Percentiles rank a stretch among this genome's conserved stretches.
phyloP scores from a whole-genome alignment of 768 basidiomycete genomes.

The Psilocybe tampanensis region DNA sequence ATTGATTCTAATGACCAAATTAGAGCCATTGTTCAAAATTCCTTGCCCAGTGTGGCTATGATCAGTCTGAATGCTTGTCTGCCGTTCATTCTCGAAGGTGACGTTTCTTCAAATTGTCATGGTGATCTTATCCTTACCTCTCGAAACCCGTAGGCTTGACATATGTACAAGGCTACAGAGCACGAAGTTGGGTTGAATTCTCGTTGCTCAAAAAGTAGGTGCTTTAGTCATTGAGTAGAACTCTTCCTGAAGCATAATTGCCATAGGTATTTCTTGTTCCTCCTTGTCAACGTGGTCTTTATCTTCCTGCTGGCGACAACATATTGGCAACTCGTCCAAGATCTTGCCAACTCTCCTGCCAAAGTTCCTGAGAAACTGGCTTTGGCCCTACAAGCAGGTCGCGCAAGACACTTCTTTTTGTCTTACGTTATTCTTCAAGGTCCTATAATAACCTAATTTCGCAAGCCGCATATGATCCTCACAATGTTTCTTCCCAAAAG shows the following conservation, averaged over 20 bases:
- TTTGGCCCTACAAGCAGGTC: conserved; percentile 74
- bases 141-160: conserved; percentile 53
- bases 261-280: conserved; percentile 88
- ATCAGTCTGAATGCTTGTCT: conserved; percentile 87
- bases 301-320: conserved; percentile 92
- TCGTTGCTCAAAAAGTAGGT: conserved; percentile 88
- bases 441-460: conserved; percentile 20
- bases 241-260: no score
- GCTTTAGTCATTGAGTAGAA: no score
- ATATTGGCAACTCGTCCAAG: conserved; percentile 88
- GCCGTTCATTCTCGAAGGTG: conserved; percentile 90
- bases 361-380: conserved; percentile 96
- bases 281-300: conserved; percentile 91
- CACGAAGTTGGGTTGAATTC: conserved; percentile 92
- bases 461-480: background rate
- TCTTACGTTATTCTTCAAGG: conserved; percentile 87
- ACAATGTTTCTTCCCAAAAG: conserved; percentile 43
- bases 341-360: conserved; percentile 90
- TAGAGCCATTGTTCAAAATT: conserved; percentile 91
- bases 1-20: conserved; percentile 84
- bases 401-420: conserved; percentile 82
- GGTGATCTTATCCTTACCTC: background rate
- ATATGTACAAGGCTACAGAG: conserved; percentile 88
- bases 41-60: conserved; percentile 88
- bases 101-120: conserved; percentile 14